These are phyloP conservation scores for Ogataea hybrid DNA, from an alignment of 1,139 yeast genomes.

Conservation along the genomic window DNA sequence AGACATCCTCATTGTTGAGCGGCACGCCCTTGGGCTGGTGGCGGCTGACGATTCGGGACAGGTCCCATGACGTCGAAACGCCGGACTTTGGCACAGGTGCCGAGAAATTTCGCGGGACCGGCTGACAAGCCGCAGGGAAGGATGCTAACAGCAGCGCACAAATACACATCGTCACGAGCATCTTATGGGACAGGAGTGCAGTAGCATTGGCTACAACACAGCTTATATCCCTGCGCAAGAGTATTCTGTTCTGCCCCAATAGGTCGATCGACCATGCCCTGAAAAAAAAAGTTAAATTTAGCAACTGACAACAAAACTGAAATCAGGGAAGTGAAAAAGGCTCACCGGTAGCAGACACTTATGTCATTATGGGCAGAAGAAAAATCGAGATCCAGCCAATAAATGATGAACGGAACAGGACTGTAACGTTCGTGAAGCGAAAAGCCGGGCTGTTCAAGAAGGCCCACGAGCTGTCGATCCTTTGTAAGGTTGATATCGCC, in stretches of 20 bases:
- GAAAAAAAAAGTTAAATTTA: slow-evolving; percentile 9
- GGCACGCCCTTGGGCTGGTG: slow-evolving; percentile 17
- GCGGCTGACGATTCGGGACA: slow-evolving; percentile 17
- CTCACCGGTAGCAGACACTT: slow-evolving; percentile 1
- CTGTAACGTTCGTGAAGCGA: slow-evolving; percentile 89
- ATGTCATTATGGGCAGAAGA: slow-evolving; percentile 80
- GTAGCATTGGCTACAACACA: not conserved
- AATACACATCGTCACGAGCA: not conserved
- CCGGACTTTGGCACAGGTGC: not conserved
- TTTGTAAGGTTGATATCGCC: slow-evolving; percentile 92
- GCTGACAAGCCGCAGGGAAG: not conserved
- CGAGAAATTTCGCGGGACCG: slow-evolving; percentile 1
- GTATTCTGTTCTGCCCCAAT: slow-evolving; percentile 7
- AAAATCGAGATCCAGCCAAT: slow-evolving; percentile 93
- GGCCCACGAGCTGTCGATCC: slow-evolving; percentile 90
- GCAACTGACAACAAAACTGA: slow-evolving; percentile 7
- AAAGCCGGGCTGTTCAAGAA: slow-evolving; percentile 95
- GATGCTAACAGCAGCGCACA: not conserved
- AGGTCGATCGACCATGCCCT: slow-evolving; percentile 9
- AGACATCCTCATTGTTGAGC: slow-evolving; percentile 6
- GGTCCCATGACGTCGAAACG: slow-evolving; percentile 12
- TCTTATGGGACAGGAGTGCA: not conserved
- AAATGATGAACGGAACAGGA: slow-evolving; percentile 81
- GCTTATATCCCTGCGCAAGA: not conserved
- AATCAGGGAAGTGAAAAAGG: slow-evolving; percentile 1